Evolutionary conservation across 208 protist species (phyloP).

Genomic region (Leishmania tropica): DNA sequence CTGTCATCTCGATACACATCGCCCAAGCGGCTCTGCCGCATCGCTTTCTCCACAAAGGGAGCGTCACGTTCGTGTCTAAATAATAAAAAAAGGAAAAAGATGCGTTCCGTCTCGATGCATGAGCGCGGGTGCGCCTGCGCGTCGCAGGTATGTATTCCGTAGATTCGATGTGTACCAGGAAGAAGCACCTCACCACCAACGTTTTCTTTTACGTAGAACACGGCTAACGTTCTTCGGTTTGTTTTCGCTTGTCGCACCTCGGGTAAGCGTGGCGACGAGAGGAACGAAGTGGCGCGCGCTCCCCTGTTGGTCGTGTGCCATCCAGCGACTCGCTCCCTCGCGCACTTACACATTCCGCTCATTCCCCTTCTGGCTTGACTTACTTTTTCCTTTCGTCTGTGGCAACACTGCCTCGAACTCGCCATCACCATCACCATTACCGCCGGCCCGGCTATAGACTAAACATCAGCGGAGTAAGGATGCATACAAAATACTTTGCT

Average conservation of each 20-base stretch:
- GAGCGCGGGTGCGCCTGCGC: neutral
- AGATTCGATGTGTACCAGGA: neutral
- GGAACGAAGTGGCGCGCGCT: neutral
- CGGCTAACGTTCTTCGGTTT: neutral
- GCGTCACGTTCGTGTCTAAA: neutral
- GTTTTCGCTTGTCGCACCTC: neutral
- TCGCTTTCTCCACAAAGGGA: neutral
- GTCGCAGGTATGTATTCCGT: neutral
- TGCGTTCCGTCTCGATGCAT: neutral
- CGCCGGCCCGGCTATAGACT: neutral
- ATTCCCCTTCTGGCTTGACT: neutral
- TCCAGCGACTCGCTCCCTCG: neutral
- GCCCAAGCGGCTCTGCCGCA: neutral
- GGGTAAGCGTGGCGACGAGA: neutral
- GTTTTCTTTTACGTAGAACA: neutral
- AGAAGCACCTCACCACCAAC: neutral
- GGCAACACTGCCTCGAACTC: neutral
- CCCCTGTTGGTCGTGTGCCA: neutral
- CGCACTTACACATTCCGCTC: neutral
- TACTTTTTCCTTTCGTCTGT: neutral
- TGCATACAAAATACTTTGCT: neutral
- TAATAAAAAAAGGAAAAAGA: neutral
- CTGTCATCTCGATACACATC: neutral
- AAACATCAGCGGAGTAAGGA: neutral
- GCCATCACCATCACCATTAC: neutral